Conservation (phyloP, 202 grass and related monocot species). For the Saccharum hybrid region DNA sequence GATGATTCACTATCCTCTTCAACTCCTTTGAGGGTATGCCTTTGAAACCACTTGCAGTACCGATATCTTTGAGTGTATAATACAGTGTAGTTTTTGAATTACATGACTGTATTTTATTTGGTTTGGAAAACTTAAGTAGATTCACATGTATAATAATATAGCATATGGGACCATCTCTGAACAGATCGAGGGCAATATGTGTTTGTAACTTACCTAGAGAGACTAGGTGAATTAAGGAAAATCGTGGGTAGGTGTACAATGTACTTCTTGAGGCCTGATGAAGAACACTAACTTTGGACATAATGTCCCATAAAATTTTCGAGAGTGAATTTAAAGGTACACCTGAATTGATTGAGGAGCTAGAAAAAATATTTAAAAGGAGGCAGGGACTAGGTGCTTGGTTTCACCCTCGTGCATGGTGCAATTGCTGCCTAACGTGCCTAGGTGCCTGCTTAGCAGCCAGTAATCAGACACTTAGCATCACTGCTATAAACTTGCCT, state of each 20-base stretch:
- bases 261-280: not conserved
- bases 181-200: not conserved
- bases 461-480: not conserved
- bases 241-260: not conserved
- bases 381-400: not conserved
- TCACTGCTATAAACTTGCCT: not conserved
- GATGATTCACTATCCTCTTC: conserved; percentile 86
- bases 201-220: conserved; percentile 9
- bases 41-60: not conserved
- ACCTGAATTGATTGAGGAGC: not conserved
- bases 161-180: conserved; percentile 22
- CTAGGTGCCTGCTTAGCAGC: conserved; percentile 15
- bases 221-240: conserved; percentile 9
- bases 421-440: not conserved
- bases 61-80: conserved; percentile 25
- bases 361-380: not conserved
- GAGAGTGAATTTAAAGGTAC: not conserved
- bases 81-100: conserved; percentile 12
- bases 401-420: not conserved
- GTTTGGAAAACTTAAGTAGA: not conserved
- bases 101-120: conserved; percentile 22
- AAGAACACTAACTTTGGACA: not conserved
- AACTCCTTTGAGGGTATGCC: conserved; percentile 77
- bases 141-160: conserved; percentile 18
- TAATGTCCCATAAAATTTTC: conserved; percentile 26